Evolutionary conservation across 768 basidiomycete species (phyloP), one percentile per base, ranked within the genome.

Genomic region (Boletus huronensis): DNA sequence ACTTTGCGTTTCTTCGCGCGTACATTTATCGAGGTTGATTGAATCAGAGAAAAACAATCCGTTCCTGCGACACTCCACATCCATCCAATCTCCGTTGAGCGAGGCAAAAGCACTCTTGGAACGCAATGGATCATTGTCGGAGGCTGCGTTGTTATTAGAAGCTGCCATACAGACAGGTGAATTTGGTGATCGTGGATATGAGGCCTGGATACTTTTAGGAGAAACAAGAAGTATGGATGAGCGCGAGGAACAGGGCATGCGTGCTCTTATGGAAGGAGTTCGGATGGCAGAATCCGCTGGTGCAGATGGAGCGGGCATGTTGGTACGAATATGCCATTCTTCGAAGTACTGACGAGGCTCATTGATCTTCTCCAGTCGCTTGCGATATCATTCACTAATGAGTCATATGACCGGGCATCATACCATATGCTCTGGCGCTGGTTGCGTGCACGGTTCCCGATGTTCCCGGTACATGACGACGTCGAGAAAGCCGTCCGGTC

Each of bases 381-480:
- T 32, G 94, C 96, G 1, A 93, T 98, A 58, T 93, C 93, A 9
- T 98, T 91, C 70, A 96, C 95, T 31, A 99, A 98, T 64, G 96
- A 98, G 72, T 83, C 83, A 0, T 88, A 86, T 62, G 95, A 98
- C 63, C 79, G 88, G 11, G 94, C 86, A 7, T 88, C 95, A 3
- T 84, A 96, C 65, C 75, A 84, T 0, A 90, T 87, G 77, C 80
- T 99, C 16, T 80, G 95, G 46, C 87, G 87, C 31, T 98, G 93
- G 90, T 76, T 98, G 47, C 74, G 75, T 51, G 81, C 86, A 35
- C 81, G 80, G 44, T 87, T 81, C 70, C 88, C 83, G 9, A 75
- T 74, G 21, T 76, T 78, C 57, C 75, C 71, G 40, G 74, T 89
- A 39, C 70, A 82, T 1, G 77, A 82, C 38, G 82, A 82, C 43